Evolutionary conservation across 306 rosid genomes (phyloP).

Genomic region (Lathyrus oleraceus): DNA sequence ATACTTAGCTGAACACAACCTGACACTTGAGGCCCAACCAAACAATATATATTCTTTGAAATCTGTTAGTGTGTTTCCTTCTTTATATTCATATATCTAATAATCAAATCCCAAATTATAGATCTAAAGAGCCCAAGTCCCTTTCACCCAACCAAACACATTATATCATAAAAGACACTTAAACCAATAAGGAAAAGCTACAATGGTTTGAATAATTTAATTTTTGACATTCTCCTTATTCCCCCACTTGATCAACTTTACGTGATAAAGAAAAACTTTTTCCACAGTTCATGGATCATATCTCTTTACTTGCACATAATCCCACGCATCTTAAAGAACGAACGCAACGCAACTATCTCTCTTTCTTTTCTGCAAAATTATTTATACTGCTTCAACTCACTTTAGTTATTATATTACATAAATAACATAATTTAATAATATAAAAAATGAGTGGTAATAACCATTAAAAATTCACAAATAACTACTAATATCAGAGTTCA

Average conservation of each 20-base stretch:
- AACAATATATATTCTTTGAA: not conserved
- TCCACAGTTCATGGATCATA: slow-evolving; percentile 75
- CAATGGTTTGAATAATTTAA: not conserved
- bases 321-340: slow-evolving; percentile 48
- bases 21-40: not conserved
- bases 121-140: not conserved
- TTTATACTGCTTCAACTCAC: slow-evolving; percentile 41
- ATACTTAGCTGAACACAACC: too few relatives aligned
- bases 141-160: not conserved
- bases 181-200: not conserved
- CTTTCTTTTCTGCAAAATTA: slow-evolving; percentile 16
- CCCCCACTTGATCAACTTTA: slow-evolving; percentile 44
- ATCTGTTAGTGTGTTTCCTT: not conserved
- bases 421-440: not conserved
- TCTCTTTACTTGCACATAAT: slow-evolving; percentile 40
- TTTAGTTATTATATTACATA: slow-evolving; percentile 44
- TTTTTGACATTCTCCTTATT: slow-evolving; percentile 22
- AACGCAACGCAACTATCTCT: slow-evolving; percentile 28
- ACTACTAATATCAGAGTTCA: too few relatives aligned
- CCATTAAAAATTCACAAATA: too few relatives aligned
- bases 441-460: too few relatives aligned
- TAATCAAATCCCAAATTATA: not conserved
- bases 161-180: not conserved
- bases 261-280: slow-evolving; percentile 67
- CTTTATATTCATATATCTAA: not conserved